phyloP scores from a whole-genome alignment of 148 eudicot species.

The Diospyros lotus region DNA sequence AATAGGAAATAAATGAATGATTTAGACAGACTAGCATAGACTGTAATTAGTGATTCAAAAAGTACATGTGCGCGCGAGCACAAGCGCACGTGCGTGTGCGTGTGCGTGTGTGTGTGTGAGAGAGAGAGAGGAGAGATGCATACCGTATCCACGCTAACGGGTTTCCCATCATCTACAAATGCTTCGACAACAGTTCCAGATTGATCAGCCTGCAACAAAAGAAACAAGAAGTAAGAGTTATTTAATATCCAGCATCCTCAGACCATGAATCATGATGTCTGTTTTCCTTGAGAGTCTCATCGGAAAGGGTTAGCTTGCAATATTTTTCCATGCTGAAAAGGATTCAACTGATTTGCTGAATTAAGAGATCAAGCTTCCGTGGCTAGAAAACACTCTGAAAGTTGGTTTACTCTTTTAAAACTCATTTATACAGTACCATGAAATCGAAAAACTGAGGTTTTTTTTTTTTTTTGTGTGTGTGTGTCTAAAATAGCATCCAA shows the following conservation, averaged over 20 bases:
- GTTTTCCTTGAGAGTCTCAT: not conserved
- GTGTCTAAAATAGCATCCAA: too few relatives aligned
- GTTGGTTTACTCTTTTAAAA: not conserved
- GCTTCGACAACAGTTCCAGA: slow-evolving; percentile 42
- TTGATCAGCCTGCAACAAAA: slow-evolving; percentile 37
- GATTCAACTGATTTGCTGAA: not conserved
- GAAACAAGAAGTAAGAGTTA: not conserved
- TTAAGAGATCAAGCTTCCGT: not conserved
- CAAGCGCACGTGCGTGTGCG: too few relatives aligned
- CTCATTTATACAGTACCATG: not conserved
- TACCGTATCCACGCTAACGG: slow-evolving; percentile 49
- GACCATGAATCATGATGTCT: not conserved
- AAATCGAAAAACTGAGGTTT: not conserved
- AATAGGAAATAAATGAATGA: slow-evolving; percentile 2
- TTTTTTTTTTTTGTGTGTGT: too few relatives aligned
- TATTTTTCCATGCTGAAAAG: not conserved
- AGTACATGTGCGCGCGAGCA: too few relatives aligned
- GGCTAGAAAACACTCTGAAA: not conserved
- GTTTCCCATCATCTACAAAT: slow-evolving; percentile 40
- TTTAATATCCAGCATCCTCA: not conserved
- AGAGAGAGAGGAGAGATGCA: not conserved
- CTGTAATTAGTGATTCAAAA: not conserved
- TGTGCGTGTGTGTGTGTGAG: too few relatives aligned
- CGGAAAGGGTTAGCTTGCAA: not conserved
- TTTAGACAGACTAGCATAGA: slow-evolving; percentile 17